Conservation (phyloP, 805 yeast genomes). For the Yamadazyma tumulicola region DNA sequence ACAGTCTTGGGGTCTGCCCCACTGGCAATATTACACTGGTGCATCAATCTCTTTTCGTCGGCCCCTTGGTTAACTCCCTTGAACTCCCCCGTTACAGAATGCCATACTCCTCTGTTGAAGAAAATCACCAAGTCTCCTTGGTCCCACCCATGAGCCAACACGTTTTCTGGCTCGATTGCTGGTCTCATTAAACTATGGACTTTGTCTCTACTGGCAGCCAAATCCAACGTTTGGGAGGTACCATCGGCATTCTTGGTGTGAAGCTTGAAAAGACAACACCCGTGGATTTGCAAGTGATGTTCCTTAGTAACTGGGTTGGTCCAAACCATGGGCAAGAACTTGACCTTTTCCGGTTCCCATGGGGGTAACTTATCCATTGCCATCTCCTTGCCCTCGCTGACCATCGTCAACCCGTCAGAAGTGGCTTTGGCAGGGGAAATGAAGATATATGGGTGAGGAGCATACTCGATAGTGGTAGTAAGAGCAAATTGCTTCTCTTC, state of each 20-base stretch:
- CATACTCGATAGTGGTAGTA: slow-evolving; percentile 77
- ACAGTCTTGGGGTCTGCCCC: slow-evolving; percentile 57
- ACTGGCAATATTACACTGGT: slow-evolving; percentile 89
- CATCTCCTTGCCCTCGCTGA: slow-evolving; percentile 70
- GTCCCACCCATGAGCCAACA: slow-evolving; percentile 80
- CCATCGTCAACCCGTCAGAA: slow-evolving; percentile 83
- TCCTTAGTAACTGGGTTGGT: slow-evolving; percentile 83
- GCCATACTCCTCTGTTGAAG: slow-evolving; percentile 89
- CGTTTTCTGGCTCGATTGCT: slow-evolving; percentile 67
- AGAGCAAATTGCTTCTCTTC: slow-evolving; percentile 75
- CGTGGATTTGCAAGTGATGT: slow-evolving; percentile 84
- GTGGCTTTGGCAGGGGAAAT: slow-evolving; percentile 80
- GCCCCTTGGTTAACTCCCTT: slow-evolving; percentile 36
- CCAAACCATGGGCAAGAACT: slow-evolving; percentile 84
- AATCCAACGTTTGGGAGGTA: slow-evolving; percentile 42
- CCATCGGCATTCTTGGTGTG: slow-evolving; percentile 54
- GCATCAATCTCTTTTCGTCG: slow-evolving; percentile 83
- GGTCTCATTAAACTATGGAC: slow-evolving; percentile 81
- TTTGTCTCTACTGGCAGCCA: slow-evolving; percentile 70
- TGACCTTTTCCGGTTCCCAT: slow-evolving; percentile 79
- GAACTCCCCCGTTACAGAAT: slow-evolving; percentile 88
- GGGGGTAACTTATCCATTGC: slow-evolving; percentile 67
- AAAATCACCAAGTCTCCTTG: slow-evolving; percentile 84
- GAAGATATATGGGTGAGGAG: slow-evolving; percentile 89
- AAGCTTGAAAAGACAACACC: slow-evolving; percentile 75